Conservation (phyloP, 495 filamentous ascomycete species). For the Hamigera avellanea region DNA sequence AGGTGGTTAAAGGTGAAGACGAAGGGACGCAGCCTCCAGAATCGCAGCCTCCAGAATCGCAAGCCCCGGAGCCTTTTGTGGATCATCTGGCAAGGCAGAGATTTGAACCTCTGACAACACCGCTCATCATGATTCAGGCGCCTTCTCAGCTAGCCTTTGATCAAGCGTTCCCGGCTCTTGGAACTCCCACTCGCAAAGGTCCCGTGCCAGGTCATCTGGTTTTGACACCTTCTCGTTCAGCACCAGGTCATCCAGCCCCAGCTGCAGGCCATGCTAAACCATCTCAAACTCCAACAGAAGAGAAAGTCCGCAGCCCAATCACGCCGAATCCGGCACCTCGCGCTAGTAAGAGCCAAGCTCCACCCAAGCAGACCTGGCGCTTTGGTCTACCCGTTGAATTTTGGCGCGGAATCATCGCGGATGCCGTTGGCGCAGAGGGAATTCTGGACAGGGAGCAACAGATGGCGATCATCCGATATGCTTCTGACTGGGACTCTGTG, state of each 20-base stretch:
- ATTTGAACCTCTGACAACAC: neutral
- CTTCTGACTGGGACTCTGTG: conserved; percentile 15
- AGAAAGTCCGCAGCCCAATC: neutral
- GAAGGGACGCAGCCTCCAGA: neutral
- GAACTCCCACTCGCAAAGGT: neutral
- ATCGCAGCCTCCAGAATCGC: no score
- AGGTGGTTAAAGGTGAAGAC: neutral
- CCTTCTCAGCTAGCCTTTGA: neutral
- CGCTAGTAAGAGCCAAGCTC: neutral
- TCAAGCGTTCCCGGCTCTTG: neutral
- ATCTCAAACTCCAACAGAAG: neutral
- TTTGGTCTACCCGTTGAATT: conserved; percentile 17
- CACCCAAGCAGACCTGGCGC: conserved; percentile 1
- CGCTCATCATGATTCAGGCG: neutral
- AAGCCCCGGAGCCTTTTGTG: no score
- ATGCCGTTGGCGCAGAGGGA: conserved; percentile 17
- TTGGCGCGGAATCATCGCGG: conserved; percentile 23
- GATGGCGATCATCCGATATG: conserved; percentile 14
- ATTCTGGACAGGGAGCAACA: conserved; percentile 25
- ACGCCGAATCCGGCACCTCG: neutral
- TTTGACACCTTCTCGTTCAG: no score
- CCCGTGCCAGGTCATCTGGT: neutral
- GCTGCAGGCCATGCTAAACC: neutral
- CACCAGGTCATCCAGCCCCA: no score
- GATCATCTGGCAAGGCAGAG: no score